These are phyloP conservation scores for Ramichloridium luteum DNA, from an alignment of 2,329 filamentous ascomycete genomes.

Conservation along the genomic window DNA sequence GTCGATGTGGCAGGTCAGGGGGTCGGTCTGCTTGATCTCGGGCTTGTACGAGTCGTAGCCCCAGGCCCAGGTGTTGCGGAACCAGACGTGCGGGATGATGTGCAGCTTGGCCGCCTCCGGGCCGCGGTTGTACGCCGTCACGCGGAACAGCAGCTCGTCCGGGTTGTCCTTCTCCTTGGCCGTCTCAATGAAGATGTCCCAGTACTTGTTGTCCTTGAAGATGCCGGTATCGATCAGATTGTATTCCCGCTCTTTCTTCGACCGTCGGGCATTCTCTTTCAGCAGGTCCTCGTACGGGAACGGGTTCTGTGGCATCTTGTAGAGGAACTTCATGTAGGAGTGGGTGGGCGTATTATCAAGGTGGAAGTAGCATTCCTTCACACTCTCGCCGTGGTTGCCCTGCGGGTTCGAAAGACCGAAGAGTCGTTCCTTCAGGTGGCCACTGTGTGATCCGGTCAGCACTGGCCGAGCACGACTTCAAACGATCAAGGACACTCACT, in stretches of 20 bases:
- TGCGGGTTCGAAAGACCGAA: conserved; percentile 94
- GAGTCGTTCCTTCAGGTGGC: conserved; percentile 86
- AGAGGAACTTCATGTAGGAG: conserved; percentile 97
- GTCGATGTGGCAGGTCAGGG: conserved; percentile 60
- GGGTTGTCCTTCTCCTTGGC: conserved; percentile 88
- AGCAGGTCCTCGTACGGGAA: conserved; percentile 88
- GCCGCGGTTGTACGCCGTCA: conserved; percentile 92
- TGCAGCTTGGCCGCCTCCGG: conserved; percentile 82
- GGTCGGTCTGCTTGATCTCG: conserved; percentile 53
- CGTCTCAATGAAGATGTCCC: conserved; percentile 94
- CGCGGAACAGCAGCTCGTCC: conserved; percentile 83
- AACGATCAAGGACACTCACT: conserved; percentile 43
- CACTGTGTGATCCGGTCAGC: conserved; percentile 44
- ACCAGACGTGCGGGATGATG: conserved; percentile 91
- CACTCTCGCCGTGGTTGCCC: conserved; percentile 91
- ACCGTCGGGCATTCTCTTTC: conserved; percentile 67
- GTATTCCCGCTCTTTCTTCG: conserved; percentile 72
- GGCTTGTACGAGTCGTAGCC: conserved; percentile 78
- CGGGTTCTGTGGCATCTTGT: conserved; percentile 86
- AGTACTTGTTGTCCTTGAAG: conserved; percentile 84
- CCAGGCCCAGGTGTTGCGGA: conserved; percentile 96
- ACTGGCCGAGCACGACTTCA: background rate
- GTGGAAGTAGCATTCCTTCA: conserved; percentile 96
- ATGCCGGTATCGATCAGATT: conserved; percentile 80
- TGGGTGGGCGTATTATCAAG: conserved; percentile 87